phyloP scores from a whole-genome alignment of 23 red algal species.

The Pyropia haitanensis region DNA sequence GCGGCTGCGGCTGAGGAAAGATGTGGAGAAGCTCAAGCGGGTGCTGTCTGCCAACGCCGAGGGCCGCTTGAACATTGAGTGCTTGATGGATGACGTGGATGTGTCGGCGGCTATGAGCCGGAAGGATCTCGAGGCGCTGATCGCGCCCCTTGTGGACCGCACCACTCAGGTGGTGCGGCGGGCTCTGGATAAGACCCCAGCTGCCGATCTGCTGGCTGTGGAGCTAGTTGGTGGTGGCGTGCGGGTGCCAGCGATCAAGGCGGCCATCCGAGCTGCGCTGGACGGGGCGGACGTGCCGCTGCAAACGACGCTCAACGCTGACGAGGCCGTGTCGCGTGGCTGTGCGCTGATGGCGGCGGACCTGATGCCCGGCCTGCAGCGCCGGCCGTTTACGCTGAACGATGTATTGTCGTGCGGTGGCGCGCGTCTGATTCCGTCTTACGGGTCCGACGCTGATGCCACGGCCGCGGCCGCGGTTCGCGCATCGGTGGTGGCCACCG shows the following conservation, averaged over 20 bases:
- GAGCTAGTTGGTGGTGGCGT: slow-evolving; percentile 90
- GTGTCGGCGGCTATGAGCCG: slow-evolving; percentile 51
- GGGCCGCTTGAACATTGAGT: slow-evolving; percentile 84
- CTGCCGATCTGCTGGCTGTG: slow-evolving; percentile 34
- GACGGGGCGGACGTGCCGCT: slow-evolving; percentile 19
- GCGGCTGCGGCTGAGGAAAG: slow-evolving; percentile 48
- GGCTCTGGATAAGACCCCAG: slow-evolving; percentile 8
- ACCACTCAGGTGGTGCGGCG: slow-evolving; percentile 26
- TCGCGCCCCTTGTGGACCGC: slow-evolving; percentile 41
- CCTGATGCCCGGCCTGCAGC: slow-evolving; percentile 76
- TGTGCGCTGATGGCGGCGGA: slow-evolving; percentile 88
- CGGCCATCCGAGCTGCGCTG: slow-evolving; percentile 45
- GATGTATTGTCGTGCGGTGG: slow-evolving; percentile 59
- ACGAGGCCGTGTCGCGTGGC: slow-evolving; percentile 83
- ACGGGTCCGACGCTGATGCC: no score
- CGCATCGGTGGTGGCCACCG: no score
- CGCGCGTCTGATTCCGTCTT: no score
- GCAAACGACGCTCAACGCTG: slow-evolving; percentile 82
- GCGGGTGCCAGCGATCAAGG: slow-evolving; percentile 73
- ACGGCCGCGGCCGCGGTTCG: no score
- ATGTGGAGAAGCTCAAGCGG: slow-evolving; percentile 87
- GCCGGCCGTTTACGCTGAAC: slow-evolving; percentile 66
- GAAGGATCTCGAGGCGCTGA: slow-evolving; percentile 53
- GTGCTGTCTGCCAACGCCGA: slow-evolving; percentile 71
- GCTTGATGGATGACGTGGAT: slow-evolving; percentile 98